Percentiles rank a stretch among this genome's conserved stretches.
phyloP scores from a whole-genome alignment of 108 stramenopile species.

The Epithemia pelagica region DNA sequence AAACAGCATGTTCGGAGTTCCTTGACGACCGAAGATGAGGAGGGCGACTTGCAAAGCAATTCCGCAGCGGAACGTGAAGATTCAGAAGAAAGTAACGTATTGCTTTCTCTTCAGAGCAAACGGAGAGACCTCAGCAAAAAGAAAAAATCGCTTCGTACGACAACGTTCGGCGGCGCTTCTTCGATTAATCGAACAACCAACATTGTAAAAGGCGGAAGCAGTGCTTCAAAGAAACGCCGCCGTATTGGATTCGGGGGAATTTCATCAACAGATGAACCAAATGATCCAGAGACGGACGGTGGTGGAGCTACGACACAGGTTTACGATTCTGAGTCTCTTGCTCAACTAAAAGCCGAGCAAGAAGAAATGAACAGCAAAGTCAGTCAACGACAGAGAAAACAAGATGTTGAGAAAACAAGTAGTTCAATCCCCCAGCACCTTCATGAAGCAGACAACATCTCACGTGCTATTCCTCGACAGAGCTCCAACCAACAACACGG shows the following conservation, averaged over 20 bases:
- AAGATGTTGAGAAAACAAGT: neutral
- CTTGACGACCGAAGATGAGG: too few relatives aligned
- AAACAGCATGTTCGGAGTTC: too few relatives aligned
- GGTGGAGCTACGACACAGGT: neutral
- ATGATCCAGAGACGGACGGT: neutral
- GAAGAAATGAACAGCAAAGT: neutral
- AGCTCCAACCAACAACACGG: neutral
- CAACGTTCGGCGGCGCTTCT: neutral
- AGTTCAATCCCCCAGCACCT: too few relatives aligned
- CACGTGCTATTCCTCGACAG: neutral
- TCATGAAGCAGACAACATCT: neutral
- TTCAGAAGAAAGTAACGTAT: too few relatives aligned
- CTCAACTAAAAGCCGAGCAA: neutral
- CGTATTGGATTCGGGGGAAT: neutral
- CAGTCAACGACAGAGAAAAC: neutral
- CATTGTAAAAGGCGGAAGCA: neutral
- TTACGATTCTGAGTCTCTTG: neutral
- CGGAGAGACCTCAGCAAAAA: too few relatives aligned
- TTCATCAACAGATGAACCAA: neutral
- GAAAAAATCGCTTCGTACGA: too few relatives aligned
- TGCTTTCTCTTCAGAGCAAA: too few relatives aligned
- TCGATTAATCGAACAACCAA: neutral
- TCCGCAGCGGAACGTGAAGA: too few relatives aligned
- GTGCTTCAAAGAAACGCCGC: neutral
- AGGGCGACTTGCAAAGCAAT: too few relatives aligned